Conservation (phyloP, 2,329 filamentous ascomycete species). For the Penicillium sp. region DNA sequence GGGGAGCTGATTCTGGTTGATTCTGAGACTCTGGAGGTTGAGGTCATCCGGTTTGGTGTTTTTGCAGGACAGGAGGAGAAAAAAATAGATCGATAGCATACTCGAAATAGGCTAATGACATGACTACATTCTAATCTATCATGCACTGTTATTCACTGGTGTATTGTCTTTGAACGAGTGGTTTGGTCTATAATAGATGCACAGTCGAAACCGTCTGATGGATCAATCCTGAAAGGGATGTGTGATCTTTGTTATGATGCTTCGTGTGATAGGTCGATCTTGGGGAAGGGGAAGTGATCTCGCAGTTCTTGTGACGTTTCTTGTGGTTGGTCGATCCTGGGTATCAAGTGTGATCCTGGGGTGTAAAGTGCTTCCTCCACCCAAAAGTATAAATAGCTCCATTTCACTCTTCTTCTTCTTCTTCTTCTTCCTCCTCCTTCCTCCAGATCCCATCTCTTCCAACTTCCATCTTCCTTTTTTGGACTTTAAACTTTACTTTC, state of each 20-base stretch:
- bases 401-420: too few species aligned
- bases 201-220: not conserved
- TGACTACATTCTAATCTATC: slow-evolving; percentile 7
- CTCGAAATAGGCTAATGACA: slow-evolving; percentile 6
- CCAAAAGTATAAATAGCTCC: too few species aligned
- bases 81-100: slow-evolving; percentile 26
- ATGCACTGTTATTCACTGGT: not conserved
- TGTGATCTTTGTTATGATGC: too few species aligned
- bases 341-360: too few species aligned
- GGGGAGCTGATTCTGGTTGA: slow-evolving; percentile 83
- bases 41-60: slow-evolving; percentile 62
- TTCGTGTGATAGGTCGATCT: not conserved
- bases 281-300: too few species aligned
- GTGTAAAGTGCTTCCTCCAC: too few species aligned
- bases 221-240: not conserved
- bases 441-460: too few species aligned
- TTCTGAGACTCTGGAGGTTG: slow-evolving; percentile 77
- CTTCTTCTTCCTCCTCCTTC: too few species aligned
- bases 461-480: too few species aligned
- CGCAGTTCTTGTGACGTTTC: too few species aligned
- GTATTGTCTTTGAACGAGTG: not conserved
- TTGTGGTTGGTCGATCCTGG: too few species aligned
- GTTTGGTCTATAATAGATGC: not conserved
- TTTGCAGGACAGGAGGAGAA: slow-evolving; percentile 38
- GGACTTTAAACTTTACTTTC: too few species aligned